Evolutionary conservation across 768 basidiomycete species (phyloP).

Genomic region (Lactarius trivialis): DNA sequence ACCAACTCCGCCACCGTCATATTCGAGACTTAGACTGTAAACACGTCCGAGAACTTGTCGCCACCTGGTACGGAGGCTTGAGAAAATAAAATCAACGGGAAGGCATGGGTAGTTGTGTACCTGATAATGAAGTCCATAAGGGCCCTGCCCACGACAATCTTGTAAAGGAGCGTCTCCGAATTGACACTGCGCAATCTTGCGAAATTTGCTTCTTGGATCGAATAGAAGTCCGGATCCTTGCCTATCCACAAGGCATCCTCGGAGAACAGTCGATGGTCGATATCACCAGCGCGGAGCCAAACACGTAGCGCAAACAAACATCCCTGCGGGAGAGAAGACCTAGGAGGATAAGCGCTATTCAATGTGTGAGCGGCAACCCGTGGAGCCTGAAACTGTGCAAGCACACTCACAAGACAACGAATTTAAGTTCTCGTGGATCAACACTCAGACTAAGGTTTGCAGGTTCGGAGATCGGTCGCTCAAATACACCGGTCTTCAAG

Average conservation of each 20-base stretch:
- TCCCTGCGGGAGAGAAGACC: constrained; percentile 45
- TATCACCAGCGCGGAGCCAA: constrained; percentile 52
- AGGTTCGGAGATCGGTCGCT: constrained; percentile 47
- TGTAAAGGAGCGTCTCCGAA: constrained; percentile 45
- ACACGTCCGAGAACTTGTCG: constrained; percentile 35
- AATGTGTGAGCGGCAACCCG: neutral
- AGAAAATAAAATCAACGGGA: neutral
- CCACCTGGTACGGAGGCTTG: constrained; percentile 39
- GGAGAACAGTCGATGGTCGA: constrained; percentile 58
- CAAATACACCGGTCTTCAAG: constrained; percentile 48
- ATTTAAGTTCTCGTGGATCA: constrained; percentile 50
- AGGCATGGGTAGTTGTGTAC: constrained; percentile 29
- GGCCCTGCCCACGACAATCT: constrained; percentile 49
- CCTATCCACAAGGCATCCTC: constrained; percentile 63
- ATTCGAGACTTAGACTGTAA: constrained; percentile 55
- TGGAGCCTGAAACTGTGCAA: neutral
- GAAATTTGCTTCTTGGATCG: constrained; percentile 51
- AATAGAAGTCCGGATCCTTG: constrained; percentile 56
- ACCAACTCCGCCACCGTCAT: constrained; percentile 59
- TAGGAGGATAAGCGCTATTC: constrained; percentile 53
- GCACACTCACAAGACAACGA: constrained; percentile 53
- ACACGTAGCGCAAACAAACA: constrained; percentile 53
- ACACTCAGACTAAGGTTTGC: constrained; percentile 40
- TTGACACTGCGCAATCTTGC: constrained; percentile 41
- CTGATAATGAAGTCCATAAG: constrained; percentile 49